These are phyloP conservation scores for Pythium oligandrum DNA, from an alignment of 352 stramenopile species.

Conservation along the genomic window DNA sequence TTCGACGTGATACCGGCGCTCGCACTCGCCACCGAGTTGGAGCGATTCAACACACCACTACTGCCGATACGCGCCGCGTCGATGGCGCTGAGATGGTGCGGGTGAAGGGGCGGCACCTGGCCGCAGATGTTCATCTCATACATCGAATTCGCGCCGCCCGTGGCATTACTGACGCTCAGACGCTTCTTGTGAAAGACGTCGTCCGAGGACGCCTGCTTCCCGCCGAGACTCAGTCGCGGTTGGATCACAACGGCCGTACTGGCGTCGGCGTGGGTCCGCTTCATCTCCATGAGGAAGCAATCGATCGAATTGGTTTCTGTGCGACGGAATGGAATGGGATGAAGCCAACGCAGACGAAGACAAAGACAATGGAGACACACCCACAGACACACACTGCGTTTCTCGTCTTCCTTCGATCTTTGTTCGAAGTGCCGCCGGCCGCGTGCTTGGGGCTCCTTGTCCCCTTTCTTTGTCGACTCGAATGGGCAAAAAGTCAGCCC, in stretches of 20 bases:
- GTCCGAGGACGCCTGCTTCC: constrained; percentile 13
- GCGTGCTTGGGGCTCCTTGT: too few species aligned
- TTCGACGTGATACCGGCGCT: constrained; percentile 9
- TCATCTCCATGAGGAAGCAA: constrained; percentile 11
- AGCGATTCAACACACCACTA: constrained; percentile 13
- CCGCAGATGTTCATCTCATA: neutral
- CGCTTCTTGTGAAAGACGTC: constrained; percentile 13
- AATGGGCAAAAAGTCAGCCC: constrained; percentile 11
- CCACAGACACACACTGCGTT: too few species aligned
- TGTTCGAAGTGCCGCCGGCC: too few species aligned
- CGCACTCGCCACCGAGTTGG: constrained; percentile 2
- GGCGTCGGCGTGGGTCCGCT: constrained; percentile 10
- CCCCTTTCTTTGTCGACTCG: too few species aligned
- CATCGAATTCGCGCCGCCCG: neutral
- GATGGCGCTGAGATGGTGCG: constrained; percentile 16
- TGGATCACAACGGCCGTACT: constrained; percentile 25
- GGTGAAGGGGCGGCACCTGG: constrained; percentile 17
- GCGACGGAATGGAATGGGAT: neutral
- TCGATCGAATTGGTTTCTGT: neutral
- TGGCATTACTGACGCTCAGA: constrained; percentile 4
- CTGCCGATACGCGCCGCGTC: constrained; percentile 5
- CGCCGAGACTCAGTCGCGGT: constrained; percentile 19
- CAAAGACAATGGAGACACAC: too few species aligned
- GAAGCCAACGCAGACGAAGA: too few species aligned
- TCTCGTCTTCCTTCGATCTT: too few species aligned